phyloP scores from a whole-genome alignment of 345 rosid species.

The Clarkia xantiana region DNA sequence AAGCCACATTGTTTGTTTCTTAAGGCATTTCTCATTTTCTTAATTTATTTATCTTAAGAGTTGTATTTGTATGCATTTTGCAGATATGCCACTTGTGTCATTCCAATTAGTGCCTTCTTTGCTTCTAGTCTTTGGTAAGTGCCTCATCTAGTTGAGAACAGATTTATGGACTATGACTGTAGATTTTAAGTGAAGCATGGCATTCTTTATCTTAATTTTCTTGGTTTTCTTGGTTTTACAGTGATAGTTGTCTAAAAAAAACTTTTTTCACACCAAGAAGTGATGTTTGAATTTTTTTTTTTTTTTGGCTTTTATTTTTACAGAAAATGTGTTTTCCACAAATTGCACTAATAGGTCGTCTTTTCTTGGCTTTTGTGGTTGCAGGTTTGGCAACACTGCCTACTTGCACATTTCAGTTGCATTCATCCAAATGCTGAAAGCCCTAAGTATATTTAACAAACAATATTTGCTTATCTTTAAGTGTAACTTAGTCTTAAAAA shows the following conservation, averaged over 20 bases:
- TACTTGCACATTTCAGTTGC: constrained; percentile 87
- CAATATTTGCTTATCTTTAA: background rate
- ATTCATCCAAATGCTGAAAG: constrained; percentile 98
- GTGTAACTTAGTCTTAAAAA: constrained; percentile 6
- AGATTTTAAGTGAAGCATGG: background rate
- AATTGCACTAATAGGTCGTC: too few relatives aligned
- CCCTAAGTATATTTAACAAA: constrained; percentile 56
- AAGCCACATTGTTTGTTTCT: constrained; percentile 14
- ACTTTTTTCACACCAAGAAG: too few relatives aligned
- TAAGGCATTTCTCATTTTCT: background rate
- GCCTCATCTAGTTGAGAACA: background rate
- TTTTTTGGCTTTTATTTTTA: background rate
- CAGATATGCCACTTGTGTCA: constrained; percentile 88
- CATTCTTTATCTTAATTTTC: background rate
- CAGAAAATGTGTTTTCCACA: constrained; percentile 30
- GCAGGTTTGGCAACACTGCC: constrained; percentile 97
- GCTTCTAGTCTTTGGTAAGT: constrained; percentile 97
- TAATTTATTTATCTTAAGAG: constrained; percentile 1
- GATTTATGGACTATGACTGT: background rate
- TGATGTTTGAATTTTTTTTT: too few relatives aligned
- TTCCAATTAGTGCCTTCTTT: constrained; percentile 92
- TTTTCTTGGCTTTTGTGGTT: constrained; percentile 1
- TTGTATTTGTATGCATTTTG: constrained; percentile 5
- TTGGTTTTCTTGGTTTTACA: too few relatives aligned
- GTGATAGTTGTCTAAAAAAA: too few relatives aligned